Evolutionary conservation across 495 filamentous ascomycete species (phyloP).

Genomic region (Daldinia grandis): DNA sequence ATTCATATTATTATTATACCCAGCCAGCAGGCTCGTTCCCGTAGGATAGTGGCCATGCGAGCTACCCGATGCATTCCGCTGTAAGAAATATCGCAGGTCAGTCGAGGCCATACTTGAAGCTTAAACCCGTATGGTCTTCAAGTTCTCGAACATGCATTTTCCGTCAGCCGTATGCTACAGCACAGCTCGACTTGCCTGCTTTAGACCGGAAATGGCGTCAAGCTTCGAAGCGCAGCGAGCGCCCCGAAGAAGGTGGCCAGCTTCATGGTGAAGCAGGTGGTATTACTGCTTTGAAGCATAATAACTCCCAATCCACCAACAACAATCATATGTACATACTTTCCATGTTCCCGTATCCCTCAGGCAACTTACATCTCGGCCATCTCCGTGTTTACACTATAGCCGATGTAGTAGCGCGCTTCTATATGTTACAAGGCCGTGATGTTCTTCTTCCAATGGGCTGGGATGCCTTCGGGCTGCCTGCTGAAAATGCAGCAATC

Average conservation of each 20-base stretch:
- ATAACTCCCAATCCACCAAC: conserved; percentile 31
- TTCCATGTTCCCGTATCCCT: conserved; percentile 95
- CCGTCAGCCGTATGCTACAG: conserved; percentile 45
- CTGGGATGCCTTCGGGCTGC: conserved; percentile 92
- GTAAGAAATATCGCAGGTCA: conserved; percentile 37
- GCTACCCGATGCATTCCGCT: conserved; percentile 35
- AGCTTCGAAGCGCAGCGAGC: conserved; percentile 43
- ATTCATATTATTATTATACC: neutral
- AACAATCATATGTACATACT: conserved; percentile 76
- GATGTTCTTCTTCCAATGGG: conserved; percentile 88
- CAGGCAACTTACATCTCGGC: conserved; percentile 87
- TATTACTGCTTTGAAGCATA: neutral
- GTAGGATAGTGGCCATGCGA: conserved; percentile 26
- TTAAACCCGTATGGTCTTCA: conserved; percentile 16
- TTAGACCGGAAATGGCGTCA: conserved; percentile 81
- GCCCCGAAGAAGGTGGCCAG: neutral
- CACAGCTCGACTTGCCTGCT: conserved; percentile 66
- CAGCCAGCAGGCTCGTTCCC: conserved; percentile 2
- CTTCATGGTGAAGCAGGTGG: neutral
- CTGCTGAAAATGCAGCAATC: conserved; percentile 94
- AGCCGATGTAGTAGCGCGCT: conserved; percentile 83
- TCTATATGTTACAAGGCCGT: conserved; percentile 76
- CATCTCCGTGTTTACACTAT: conserved; percentile 92
- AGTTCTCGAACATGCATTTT: conserved; percentile 14
- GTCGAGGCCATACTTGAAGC: conserved; percentile 32